These are phyloP conservation scores for Eucalyptus polyanthemos DNA, from an alignment of 345 rosid species.

Conservation along the genomic window DNA sequence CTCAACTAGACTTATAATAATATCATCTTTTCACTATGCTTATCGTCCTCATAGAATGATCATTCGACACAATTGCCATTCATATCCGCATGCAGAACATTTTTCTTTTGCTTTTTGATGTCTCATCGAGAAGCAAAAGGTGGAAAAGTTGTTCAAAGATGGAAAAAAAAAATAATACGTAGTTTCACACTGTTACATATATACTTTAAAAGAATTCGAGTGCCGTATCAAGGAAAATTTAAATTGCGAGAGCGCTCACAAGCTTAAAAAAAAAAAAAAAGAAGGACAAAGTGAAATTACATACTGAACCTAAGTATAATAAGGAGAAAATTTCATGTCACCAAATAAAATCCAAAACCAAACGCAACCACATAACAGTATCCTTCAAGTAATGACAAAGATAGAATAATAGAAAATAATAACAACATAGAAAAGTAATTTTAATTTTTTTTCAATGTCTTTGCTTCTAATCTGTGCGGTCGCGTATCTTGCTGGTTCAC, in stretches of 20 bases:
- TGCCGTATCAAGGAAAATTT: not conserved
- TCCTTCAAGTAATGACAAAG: not conserved
- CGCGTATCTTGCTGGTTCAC: not conserved
- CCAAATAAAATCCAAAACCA: not conserved
- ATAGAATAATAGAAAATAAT: not conserved
- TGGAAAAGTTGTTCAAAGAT: not conserved
- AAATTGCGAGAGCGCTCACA: not conserved
- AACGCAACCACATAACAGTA: no score
- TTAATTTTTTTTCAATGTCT: not conserved
- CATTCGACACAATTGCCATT: not conserved
- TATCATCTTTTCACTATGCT: not conserved
- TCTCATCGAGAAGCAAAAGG: not conserved
- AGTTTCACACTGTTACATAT: not conserved
- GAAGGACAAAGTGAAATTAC: not conserved
- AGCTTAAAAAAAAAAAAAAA: not conserved
- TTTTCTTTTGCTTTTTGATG: not conserved
- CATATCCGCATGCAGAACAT: not conserved
- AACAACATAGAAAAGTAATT: not conserved
- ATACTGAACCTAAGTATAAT: not conserved
- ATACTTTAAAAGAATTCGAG: not conserved
- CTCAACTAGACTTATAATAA: not conserved
- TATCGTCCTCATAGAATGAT: not conserved
- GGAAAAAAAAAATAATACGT: not conserved
- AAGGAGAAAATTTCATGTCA: not conserved
- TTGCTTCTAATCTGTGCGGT: not conserved